These are phyloP conservation scores for Proliferodiscus dingleyae DNA, from an alignment of 2,329 filamentous ascomycete species.

Conservation along the genomic window DNA sequence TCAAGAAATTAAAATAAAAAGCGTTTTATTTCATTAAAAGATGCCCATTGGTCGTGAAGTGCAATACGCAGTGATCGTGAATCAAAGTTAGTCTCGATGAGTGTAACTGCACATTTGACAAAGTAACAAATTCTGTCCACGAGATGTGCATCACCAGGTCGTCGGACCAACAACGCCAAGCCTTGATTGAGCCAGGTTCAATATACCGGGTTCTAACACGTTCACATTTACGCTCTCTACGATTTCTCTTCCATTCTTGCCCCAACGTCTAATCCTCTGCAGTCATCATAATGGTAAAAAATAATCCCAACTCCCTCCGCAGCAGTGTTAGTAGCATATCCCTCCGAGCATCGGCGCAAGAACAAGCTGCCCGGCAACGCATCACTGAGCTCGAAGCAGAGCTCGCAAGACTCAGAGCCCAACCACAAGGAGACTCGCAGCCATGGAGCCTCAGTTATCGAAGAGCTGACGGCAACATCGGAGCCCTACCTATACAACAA, in stretches of 20 bases:
- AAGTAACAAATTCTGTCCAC: no score
- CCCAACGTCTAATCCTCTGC: neutral
- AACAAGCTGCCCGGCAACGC: slow-evolving; percentile 11
- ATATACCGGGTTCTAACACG: neutral
- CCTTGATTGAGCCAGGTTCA: no score
- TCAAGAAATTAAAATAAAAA: no score
- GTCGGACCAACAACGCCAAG: no score
- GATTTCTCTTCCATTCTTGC: neutral
- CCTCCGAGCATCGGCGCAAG: slow-evolving; percentile 12
- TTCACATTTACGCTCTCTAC: neutral
- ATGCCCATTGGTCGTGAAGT: no score
- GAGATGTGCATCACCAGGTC: neutral
- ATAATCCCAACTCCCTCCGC: slow-evolving; percentile 22
- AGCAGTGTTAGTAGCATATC: slow-evolving; percentile 17
- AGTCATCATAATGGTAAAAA: slow-evolving; percentile 23
- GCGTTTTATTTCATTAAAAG: no score
- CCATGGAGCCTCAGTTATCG: neutral
- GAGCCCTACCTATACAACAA: no score
- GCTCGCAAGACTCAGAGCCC: neutral
- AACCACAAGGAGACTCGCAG: neutral
- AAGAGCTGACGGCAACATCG: no score
- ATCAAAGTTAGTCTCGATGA: no score
- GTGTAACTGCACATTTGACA: no score
- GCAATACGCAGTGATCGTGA: no score
- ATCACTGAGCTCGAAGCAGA: slow-evolving; percentile 19